These are phyloP conservation scores for Ophiostoma pallidulum DNA, from an alignment of 2,329 filamentous ascomycete species.

Conservation along the genomic window DNA sequence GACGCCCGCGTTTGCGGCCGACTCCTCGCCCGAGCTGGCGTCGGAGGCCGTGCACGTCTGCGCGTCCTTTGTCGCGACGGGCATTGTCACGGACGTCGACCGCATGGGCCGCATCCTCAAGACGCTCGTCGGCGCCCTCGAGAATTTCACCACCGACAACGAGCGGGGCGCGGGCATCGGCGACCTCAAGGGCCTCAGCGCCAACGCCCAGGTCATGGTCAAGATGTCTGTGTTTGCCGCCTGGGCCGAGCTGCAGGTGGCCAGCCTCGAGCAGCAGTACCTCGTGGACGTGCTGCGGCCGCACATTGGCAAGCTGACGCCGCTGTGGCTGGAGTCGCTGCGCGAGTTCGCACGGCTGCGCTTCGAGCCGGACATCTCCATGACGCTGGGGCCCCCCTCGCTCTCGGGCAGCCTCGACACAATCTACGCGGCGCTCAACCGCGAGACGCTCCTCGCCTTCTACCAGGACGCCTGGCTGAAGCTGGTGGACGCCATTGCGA, in stretches of 20 bases:
- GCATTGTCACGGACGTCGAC: conserved; percentile 94
- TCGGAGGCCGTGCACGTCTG: conserved; percentile 96
- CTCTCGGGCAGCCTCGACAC: conserved; percentile 81
- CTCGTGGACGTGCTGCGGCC: conserved; percentile 80
- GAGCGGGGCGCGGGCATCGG: conserved; percentile 62
- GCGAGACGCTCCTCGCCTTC: conserved; percentile 86
- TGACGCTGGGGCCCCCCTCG: conserved; percentile 71
- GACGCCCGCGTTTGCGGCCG: conserved; percentile 89
- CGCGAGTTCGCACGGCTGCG: conserved; percentile 82
- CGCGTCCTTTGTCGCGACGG: conserved; percentile 93
- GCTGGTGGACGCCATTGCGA: conserved; percentile 93
- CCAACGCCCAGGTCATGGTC: conserved; percentile 96
- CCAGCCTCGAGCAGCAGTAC: conserved; percentile 85
- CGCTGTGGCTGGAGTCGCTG: conserved; percentile 86
- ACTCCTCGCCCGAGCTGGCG: conserved; percentile 91
- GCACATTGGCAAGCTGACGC: conserved; percentile 81
- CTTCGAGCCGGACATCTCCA: conserved; percentile 96
- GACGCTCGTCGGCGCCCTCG: conserved; percentile 78
- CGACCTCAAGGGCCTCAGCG: conserved; percentile 83
- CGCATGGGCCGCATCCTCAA: conserved; percentile 98
- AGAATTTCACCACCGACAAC: conserved; percentile 77
- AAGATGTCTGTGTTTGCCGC: conserved; percentile 95
- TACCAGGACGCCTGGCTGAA: conserved; percentile 98
- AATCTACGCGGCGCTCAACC: conserved; percentile 88
- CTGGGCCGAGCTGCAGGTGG: conserved; percentile 94